Evolutionary conservation across 2,329 filamentous ascomycete genomes (phyloP), one percentile per base, ranked within the genome.

Genomic region (Fusarium sp.): DNA sequence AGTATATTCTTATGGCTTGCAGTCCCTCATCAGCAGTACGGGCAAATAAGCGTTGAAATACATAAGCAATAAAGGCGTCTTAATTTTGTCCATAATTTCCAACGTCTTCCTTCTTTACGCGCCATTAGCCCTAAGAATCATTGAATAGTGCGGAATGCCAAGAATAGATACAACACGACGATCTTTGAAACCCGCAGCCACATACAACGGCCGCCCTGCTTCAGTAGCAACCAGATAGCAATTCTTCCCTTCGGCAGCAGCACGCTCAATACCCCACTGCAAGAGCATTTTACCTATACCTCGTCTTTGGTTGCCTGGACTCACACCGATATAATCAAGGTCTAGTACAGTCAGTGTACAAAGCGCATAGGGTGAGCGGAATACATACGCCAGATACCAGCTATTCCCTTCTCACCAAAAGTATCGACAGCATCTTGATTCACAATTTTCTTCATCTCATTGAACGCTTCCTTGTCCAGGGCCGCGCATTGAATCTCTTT

Each of bases 311-410:
- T 60, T 66, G 1, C 35, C 62, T 1, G 63, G 61, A 6, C 33
- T 23, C 5, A 66, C 63, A 18, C 52, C 61, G 3, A 66, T 66
- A 5, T 66, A 66, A 32, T 66, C 63, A 13, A 66, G 63, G n/a
- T 66, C 63, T 66, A 14, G 4, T 4, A 18, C 2, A 52, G 63
- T 14, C 17, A 8, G 15, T 7, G 9, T 12, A 15, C 5, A 23
- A 23, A 23, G 23, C 23, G 8, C 2, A 4, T 2, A 12, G 2
- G 6, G 5, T 35, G 5, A 20, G 4, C 7, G 2, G 7, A 11
- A 11, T 13, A 60, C 63, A 4, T 41, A 66, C 63, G 63, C 53
- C 63, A 66, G 3, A 66, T 33, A 2, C 63, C 63, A 26, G 52
- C 52, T 7, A 66, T 66, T 2, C 61, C 63, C 15, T 37, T n/a